Percentiles rank a stretch among this genome's conserved stretches.
phyloP scores from a whole-genome alignment of 2,329 filamentous ascomycete species.

The Colletotrichum simmondsii region DNA sequence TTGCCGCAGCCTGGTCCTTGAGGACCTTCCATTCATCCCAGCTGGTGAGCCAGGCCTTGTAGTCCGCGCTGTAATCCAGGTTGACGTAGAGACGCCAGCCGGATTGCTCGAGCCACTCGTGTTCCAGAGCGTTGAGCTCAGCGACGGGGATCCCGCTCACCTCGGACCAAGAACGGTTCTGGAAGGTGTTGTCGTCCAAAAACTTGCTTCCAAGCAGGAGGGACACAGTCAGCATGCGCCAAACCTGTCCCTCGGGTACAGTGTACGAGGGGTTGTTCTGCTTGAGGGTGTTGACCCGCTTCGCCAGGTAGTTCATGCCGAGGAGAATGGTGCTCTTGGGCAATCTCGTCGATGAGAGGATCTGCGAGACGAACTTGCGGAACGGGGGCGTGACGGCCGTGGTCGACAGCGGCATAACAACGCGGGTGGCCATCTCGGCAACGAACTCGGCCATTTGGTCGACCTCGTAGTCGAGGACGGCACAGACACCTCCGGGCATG shows the following conservation, averaged over 20 bases:
- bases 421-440: conserved; percentile 81
- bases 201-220: conserved; percentile 94
- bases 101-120: conserved; percentile 87
- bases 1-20: conserved; percentile 59
- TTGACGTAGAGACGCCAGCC: conserved; percentile 89
- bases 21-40: conserved; percentile 67
- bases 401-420: conserved; percentile 60
- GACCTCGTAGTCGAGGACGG: conserved; percentile 96
- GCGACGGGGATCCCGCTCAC: conserved; percentile 88
- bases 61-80: conserved; percentile 79
- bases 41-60: conserved; percentile 70
- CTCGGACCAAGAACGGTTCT: conserved; percentile 96
- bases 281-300: conserved; percentile 81
- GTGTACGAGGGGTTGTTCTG: conserved; percentile 61
- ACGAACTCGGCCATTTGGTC: conserved; percentile 96
- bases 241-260: conserved; percentile 77
- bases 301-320: conserved; percentile 89
- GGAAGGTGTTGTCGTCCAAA: conserved; percentile 95
- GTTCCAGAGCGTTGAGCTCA: conserved; percentile 87
- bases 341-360: conserved; percentile 88
- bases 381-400: conserved; percentile 74
- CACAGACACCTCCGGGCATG: conserved; percentile 86
- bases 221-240: conserved; percentile 87
- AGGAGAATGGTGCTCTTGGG: conserved; percentile 92
- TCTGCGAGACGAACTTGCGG: conserved; percentile 91